Conservation (phyloP, 139 green algal species). For the Coelastrella sp. region DNA sequence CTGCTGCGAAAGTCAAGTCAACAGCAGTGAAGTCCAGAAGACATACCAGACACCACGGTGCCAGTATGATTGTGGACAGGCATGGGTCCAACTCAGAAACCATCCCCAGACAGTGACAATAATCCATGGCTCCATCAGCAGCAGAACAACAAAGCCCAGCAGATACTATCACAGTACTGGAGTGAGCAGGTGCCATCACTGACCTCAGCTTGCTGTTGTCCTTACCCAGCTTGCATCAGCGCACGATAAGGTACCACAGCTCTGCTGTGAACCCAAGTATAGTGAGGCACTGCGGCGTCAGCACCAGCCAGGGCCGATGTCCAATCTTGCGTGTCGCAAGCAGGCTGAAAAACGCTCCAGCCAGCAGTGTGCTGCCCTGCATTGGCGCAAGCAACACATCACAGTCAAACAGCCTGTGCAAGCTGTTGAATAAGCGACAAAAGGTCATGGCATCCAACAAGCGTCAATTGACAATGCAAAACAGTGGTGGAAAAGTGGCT, state of each 20-base stretch:
- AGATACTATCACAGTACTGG: not conserved
- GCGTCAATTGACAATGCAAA: too few species aligned
- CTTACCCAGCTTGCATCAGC: not conserved
- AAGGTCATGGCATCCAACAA: too few species aligned
- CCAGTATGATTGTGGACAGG: too few species aligned
- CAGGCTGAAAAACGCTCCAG: slow-evolving; percentile 54
- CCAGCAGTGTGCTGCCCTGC: slow-evolving; percentile 69
- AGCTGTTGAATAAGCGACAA: too few species aligned
- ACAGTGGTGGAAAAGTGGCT: too few species aligned
- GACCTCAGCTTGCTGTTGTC: not conserved
- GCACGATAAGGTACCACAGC: slow-evolving; percentile 73
- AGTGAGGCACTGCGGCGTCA: slow-evolving; percentile 58
- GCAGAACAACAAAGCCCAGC: not conserved
- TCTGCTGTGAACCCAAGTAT: slow-evolving; percentile 71
- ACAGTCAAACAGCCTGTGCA: not conserved
- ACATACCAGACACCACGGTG: too few species aligned
- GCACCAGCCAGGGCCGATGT: slow-evolving; percentile 57
- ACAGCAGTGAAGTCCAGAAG: too few species aligned
- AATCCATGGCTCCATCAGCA: too few species aligned
- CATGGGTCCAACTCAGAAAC: too few species aligned
- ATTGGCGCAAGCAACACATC: slow-evolving; percentile 31
- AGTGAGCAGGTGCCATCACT: not conserved
- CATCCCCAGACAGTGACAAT: too few species aligned
- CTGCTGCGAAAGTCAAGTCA: too few species aligned
- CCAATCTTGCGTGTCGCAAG: slow-evolving; percentile 70